Evolutionary conservation across 192 early-diverging fungal species (phyloP), one percentile per base, ranked within the genome.

Genomic region (Backusella circina): DNA sequence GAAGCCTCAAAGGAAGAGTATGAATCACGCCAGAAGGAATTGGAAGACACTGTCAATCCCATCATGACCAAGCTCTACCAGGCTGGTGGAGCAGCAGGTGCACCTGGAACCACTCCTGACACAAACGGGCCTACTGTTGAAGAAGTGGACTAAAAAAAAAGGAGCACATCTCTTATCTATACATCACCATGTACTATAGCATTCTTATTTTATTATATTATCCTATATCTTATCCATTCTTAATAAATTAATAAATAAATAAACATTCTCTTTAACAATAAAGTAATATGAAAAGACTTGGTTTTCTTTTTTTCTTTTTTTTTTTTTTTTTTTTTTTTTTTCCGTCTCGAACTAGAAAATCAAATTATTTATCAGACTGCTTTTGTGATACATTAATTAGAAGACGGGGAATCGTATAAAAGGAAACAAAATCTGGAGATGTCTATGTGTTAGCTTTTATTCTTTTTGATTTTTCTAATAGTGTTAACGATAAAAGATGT

Each of bases 1-100:
- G 97, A 97, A 84, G 97, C 92, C 28, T 89, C 91, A 51, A 97
- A 96, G 87, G 95, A 97, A 82, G 97, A 98, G 88, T 97, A 93
- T 81, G 95, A 97, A 80, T 75, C 87, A 78, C 88, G 87, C 72
- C 93, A 95, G 87, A 97, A 97, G 90, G 91, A 95, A 79, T 90
- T 98, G 71, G 95, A 97, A 88, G 87, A 88, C 75, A 73, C 92
- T 71, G 95, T 94, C 79, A 95, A 96, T 89, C 96, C 96, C 75
- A 97, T 98, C 90, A 97, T 97, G 93, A 91, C 86, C 81, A 95
- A 93, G 86, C 82, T 98, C 78, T 98, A 98, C 88, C 39, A 41
- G 16, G 39, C 39, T 0, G 15, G 39, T 41, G 39, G 16, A 3
- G 39, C n/a, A n/a, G n/a, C n/a, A n/a, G n/a, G n/a, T n/a, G n/a